A percentile compares a stretch with the other conserved stretches of the same genome.
Conservation (phyloP, 306 rosid species). For the Hippophae gyantsensis region DNA sequence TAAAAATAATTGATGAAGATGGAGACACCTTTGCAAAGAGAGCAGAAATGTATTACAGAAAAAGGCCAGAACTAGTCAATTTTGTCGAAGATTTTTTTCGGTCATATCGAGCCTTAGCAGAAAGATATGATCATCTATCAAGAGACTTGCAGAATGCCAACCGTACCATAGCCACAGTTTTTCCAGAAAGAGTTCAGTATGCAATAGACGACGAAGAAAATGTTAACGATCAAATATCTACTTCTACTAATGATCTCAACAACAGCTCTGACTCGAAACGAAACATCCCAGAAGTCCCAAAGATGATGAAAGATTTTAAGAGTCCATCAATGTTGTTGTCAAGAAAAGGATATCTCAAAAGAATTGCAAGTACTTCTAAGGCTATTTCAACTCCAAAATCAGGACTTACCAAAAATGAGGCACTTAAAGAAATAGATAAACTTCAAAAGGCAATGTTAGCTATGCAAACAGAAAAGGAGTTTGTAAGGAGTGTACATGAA, state of each 20-base stretch:
- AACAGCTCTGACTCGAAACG: constrained; percentile 17
- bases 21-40: constrained; percentile 86
- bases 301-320: constrained; percentile 28
- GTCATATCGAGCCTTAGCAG: constrained; percentile 72
- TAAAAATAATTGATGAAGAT: constrained; percentile 49
- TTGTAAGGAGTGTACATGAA: constrained; percentile 66
- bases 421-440: constrained; percentile 48
- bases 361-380: constrained; percentile 26
- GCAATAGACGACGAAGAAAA: constrained; percentile 56
- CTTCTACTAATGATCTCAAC: constrained; percentile 17
- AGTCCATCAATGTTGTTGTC: constrained; percentile 42
- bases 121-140: constrained; percentile 71
- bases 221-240: constrained; percentile 19
- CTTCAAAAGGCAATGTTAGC: constrained; percentile 72
- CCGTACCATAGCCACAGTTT: constrained; percentile 69
- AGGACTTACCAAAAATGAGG: constrained; percentile 58
- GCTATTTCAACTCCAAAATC: constrained; percentile 23
- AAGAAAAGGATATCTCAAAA: constrained; percentile 31
- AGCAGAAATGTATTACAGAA: constrained; percentile 90
- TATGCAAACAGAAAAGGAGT: constrained; percentile 82
- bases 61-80: constrained; percentile 69
- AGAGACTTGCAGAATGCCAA: constrained; percentile 80
- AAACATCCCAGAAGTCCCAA: constrained; percentile 55
- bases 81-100: constrained; percentile 69
- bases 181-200: constrained; percentile 64